Evolutionary conservation across 805 yeast species (phyloP), one percentile per base, ranked within the genome.

Genomic region (Metschnikowia anglica): DNA sequence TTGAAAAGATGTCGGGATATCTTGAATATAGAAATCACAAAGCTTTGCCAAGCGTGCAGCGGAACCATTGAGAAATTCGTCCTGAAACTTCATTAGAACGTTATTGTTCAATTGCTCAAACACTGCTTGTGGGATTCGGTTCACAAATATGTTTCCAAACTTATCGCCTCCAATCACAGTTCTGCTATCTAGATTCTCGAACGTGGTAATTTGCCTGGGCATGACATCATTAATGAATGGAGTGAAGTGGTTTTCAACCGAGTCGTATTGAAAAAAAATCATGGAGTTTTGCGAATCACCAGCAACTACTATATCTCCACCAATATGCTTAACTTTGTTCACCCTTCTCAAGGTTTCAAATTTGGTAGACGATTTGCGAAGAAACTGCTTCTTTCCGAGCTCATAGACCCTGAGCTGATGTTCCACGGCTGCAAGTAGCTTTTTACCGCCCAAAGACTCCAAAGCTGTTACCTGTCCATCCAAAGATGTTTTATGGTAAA

Each of bases 111-210:
- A 62, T 31, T 72, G 58, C 32, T 66, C 62, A 0, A 82, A 74
- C 0, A 72, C 67, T 4, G 70, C 65, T n/a, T 64, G 63, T 0
- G 84, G 77, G 30, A 84, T 62, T 45, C 97, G 67, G 30, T 88
- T 63, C 1, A 86, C 75, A 62, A 83, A 81, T 0, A 89, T 35
- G 53, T 84, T 87, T 0, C 98, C 97, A 63, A 85, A 88, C 56
- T 81, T 83, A 59, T 93, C 98, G 11, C 96, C 96, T 1, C 87
- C 88, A 30, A 85, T 67, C 1, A 85, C 77, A 0, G 97, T 88
- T 43, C 80, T 80, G 48, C 79, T 76, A 59, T 93, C 98, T 4
- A 93, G 63, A 49, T 79, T 64, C 2, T 71, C 56, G 32, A 84
- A 52, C 2, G 80, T 53, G 0, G 95, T 83, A 3, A 84, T 72